Conservation (phyloP, 2,329 filamentous ascomycete genomes). For the Zymoseptoria ardabiliae region DNA sequence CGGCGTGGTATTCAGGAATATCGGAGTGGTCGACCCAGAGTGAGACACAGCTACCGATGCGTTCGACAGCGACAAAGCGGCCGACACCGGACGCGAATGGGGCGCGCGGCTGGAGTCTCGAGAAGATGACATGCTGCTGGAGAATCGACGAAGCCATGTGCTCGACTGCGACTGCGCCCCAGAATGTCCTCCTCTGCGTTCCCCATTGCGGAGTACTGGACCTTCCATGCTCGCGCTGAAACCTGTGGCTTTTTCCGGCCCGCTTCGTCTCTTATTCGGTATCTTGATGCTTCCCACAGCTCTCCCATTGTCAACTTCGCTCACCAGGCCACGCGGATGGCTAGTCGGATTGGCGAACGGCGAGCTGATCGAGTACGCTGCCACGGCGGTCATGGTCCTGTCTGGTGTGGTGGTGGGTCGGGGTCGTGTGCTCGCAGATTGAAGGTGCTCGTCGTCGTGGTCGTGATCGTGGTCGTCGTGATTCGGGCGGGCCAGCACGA, state of each 20-base stretch:
- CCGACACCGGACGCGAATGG: slow-evolving; percentile 58
- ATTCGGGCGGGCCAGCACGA: slow-evolving; percentile 20
- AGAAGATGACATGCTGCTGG: slow-evolving; percentile 33
- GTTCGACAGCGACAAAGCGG: slow-evolving; percentile 53
- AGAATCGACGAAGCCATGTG: slow-evolving; percentile 63
- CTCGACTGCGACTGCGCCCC: slow-evolving; percentile 12
- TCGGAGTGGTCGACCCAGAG: slow-evolving; percentile 54
- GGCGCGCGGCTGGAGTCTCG: slow-evolving; percentile 41
- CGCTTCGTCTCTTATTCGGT: slow-evolving; percentile 10
- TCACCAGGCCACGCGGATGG: slow-evolving; percentile 10
- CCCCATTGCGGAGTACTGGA: slow-evolving; percentile 4
- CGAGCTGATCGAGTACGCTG: slow-evolving; percentile 10
- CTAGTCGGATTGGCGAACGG: slow-evolving; percentile 13
- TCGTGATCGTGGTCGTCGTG: slow-evolving; percentile 24
- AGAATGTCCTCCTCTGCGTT: slow-evolving; percentile 5
- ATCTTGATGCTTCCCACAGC: slow-evolving; percentile 3
- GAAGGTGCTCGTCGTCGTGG: slow-evolving; percentile 13
- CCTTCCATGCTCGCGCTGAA: slow-evolving; percentile 14
- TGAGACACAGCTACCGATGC: slow-evolving; percentile 43
- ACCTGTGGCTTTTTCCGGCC: slow-evolving; percentile 3
- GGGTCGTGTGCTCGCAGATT: neutral
- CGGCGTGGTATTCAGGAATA: slow-evolving; percentile 42
- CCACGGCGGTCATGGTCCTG: slow-evolving; percentile 16
- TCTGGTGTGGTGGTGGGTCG: slow-evolving; percentile 4
- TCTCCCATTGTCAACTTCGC: slow-evolving; percentile 9